These are phyloP conservation scores for Russula ochroleuca DNA, from an alignment of 768 basidiomycete species.

Conservation along the genomic window DNA sequence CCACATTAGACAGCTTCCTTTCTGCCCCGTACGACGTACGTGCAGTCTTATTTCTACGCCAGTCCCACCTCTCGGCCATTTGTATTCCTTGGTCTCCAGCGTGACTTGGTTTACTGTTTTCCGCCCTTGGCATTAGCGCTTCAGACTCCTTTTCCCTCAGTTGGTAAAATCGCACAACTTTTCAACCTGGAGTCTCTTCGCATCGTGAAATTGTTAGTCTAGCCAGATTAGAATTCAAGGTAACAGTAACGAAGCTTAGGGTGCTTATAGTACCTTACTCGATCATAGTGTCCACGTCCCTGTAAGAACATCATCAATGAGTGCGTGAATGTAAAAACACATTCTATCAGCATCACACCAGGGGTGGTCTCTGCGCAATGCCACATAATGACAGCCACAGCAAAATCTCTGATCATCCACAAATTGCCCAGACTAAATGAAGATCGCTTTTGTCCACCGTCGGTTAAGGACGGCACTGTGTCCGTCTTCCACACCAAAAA, in stretches of 20 bases:
- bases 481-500: neutral
- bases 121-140: constrained; percentile 89
- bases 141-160: constrained; percentile 99
- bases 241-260: no score
- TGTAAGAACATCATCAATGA: no score
- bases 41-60: constrained; percentile 68
- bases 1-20: constrained; percentile 59
- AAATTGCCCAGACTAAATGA: neutral
- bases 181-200: constrained; percentile 59
- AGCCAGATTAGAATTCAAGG: no score
- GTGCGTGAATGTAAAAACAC: no score
- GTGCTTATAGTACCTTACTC: no score
- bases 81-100: constrained; percentile 52
- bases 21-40: constrained; percentile 40
- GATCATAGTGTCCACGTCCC: no score
- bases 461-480: neutral
- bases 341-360: no score
- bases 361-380: no score
- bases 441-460: neutral
- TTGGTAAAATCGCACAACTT: constrained; percentile 69
- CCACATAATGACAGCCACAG: no score
- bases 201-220: no score
- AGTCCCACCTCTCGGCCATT: constrained; percentile 50
- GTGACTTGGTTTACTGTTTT: constrained; percentile 91
- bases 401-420: no score